These are phyloP conservation scores for Botrytis squamosa DNA, from an alignment of 2,329 filamentous ascomycete genomes.

Conservation along the genomic window DNA sequence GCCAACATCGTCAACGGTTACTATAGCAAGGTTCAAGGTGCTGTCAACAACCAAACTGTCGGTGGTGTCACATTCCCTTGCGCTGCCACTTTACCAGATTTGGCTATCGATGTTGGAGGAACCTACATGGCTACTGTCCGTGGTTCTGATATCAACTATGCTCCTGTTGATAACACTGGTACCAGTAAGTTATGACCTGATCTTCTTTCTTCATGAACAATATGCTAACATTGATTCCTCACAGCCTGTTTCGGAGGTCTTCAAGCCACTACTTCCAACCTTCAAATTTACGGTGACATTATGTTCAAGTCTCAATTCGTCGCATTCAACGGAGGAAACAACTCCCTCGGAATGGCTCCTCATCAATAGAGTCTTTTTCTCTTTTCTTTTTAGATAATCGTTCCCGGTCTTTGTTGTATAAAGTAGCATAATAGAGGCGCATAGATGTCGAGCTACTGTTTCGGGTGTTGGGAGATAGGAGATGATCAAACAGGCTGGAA, in stretches of 20 bases:
- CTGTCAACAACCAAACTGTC: conserved; percentile 39
- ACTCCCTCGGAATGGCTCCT: conserved; percentile 51
- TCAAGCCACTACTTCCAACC: conserved; percentile 54
- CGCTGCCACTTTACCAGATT: conserved; percentile 39
- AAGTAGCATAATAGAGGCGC: conserved; percentile 13
- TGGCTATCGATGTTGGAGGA: conserved; percentile 42
- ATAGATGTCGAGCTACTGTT: conserved; percentile 6
- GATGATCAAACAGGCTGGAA: background rate
- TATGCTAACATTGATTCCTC: conserved; percentile 18
- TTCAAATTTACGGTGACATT: conserved; percentile 64
- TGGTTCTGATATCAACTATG: conserved; percentile 52
- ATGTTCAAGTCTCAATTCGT: conserved; percentile 63
- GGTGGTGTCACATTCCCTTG: conserved; percentile 44
- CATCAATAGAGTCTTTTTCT: conserved; percentile 29
- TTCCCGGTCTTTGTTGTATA: background rate
- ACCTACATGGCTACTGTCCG: conserved; percentile 47
- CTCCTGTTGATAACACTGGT: conserved; percentile 44
- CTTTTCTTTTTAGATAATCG: conserved; percentile 3
- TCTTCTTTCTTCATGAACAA: background rate
- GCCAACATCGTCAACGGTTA: conserved; percentile 43
- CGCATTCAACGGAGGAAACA: conserved; percentile 56
- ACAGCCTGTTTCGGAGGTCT: conserved; percentile 66
- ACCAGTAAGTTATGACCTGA: conserved; percentile 46
- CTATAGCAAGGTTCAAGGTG: conserved; percentile 42
- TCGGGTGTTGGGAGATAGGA: background rate